Percentiles rank a stretch among this genome's conserved stretches.
Evolutionary conservation across 805 yeast species (phyloP).

Genomic region (Kazachstania psychrophila): DNA sequence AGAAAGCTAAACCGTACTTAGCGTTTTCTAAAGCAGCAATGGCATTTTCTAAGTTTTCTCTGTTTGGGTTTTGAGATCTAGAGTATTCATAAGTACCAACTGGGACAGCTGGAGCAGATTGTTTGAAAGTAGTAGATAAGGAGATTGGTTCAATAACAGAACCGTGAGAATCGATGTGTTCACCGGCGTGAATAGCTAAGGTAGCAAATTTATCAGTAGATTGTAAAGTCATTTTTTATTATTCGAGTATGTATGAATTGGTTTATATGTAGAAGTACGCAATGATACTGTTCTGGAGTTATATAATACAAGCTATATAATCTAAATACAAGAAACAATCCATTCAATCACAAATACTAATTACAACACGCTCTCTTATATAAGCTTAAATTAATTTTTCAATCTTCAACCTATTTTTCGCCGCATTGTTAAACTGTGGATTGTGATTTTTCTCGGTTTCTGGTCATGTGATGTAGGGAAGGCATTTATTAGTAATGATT

Average conservation of each 20-base stretch:
- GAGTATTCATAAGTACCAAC: constrained; percentile 76
- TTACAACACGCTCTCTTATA: not conserved
- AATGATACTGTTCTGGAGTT: too few relatives aligned
- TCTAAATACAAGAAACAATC: too few relatives aligned
- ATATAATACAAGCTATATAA: too few relatives aligned
- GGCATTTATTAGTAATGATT: too few relatives aligned
- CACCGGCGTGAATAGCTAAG: constrained; percentile 77
- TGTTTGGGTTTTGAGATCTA: constrained; percentile 78
- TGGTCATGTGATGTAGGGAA: too few relatives aligned
- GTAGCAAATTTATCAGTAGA: constrained; percentile 52
- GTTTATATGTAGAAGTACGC: not conserved
- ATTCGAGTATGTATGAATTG: not conserved
- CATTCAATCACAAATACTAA: not conserved
- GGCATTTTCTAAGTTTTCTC: constrained; percentile 70
- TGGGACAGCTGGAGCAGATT: constrained; percentile 66
- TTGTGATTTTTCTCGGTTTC: too few relatives aligned
- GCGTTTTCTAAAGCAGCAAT: constrained; percentile 74
- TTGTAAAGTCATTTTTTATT: constrained; percentile 16
- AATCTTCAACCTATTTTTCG: not conserved
- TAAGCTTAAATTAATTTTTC: not conserved
- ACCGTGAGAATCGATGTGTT: constrained; percentile 67
- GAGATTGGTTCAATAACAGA: constrained; percentile 83
- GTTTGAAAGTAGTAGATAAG: constrained; percentile 78
- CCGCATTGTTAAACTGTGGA: not conserved
- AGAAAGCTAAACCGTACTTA: constrained; percentile 63